Conservation (phyloP, 352 stramenopile species). For the Phytophthora europaea region DNA sequence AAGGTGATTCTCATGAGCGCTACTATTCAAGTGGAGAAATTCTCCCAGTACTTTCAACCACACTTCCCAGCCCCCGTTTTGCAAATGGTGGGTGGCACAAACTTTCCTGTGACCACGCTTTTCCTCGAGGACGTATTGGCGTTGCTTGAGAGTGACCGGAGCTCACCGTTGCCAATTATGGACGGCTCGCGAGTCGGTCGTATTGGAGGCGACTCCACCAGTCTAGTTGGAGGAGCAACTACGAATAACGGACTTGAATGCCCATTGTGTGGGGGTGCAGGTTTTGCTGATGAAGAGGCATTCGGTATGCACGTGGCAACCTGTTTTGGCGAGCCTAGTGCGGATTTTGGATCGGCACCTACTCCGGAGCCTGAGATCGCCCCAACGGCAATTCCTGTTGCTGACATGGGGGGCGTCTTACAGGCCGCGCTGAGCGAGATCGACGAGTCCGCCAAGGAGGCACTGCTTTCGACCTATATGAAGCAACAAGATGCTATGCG, state of each 20-base stretch:
- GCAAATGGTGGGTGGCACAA: constrained; percentile 86
- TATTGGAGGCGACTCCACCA: constrained; percentile 10
- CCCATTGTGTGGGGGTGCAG: constrained; percentile 79
- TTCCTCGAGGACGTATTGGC: constrained; percentile 92
- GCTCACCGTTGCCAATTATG: constrained; percentile 40
- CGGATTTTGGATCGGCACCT: constrained; percentile 15
- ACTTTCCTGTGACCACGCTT: constrained; percentile 92
- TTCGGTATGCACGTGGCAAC: constrained; percentile 90
- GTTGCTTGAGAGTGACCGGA: constrained; percentile 52
- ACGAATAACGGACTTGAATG: constrained; percentile 63
- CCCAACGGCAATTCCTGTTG: constrained; percentile 25
- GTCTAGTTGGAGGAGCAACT: not conserved
- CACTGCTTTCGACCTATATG: constrained; percentile 62
- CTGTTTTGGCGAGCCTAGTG: constrained; percentile 71
- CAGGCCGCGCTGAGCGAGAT: constrained; percentile 44
- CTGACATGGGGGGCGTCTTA: constrained; percentile 50
- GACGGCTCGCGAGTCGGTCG: constrained; percentile 24
- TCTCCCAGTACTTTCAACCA: constrained; percentile 93
- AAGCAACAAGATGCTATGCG: constrained; percentile 69
- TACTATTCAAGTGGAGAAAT: constrained; percentile 96
- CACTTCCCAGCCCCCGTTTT: constrained; percentile 75
- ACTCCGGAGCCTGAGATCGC: constrained; percentile 19
- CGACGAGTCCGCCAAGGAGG: constrained; percentile 44
- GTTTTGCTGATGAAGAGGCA: constrained; percentile 84
- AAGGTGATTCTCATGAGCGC: constrained; percentile 97